Base-by-base conservation (phyloP, 257 asterid species). In the Rhazya stricta region DNA sequence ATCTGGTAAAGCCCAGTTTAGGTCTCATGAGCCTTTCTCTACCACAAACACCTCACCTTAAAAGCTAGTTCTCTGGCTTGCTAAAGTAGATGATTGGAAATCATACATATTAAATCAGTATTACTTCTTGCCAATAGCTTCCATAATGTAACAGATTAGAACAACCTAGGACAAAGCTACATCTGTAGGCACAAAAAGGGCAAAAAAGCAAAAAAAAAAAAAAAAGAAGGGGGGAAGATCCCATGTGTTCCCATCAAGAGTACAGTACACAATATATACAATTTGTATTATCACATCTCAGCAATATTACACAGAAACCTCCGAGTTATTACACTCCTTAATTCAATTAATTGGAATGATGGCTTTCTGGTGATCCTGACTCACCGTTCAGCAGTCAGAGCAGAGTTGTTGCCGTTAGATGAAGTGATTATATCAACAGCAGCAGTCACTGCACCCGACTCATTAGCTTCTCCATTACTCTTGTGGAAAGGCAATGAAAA, bases 381-480 rank as follows among this genome's bases (percentile, higher is more conserved):
- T 58, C 78, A 84, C 81, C 23, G 23, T 48, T 76, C 70, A 69
- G 76, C 78, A 60, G 80, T 82, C 76, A 45, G 53, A 51, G 81
- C 78, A 53, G 80, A 80, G 71, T 81, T 81, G 82, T 84, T 83
- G 50, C 89, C 87, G 19, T 80, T 83, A 25, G 87, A 83, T 78
- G 89, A 79, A 48, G 79, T 81, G 50, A 88, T 69, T 68, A 53
- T 75, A 57, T 82, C 87, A 51, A 84, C 80, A 71, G 90, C 80
- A 57, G 90, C 78, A 39, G 79, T 75, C 51, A 79, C 75, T 34
- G 78, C 81, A 21, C 80, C 87, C 21, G 89, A 78, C 50, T 81
- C 86, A 43, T 81, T 86, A 56, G 81, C 79, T 78, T 86, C 92
- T 66, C 93, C 88, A 16, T 85, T 81, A 69, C 81, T 82, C 98